Evolutionary conservation across 768 basidiomycete species (phyloP).

Genomic region (Mycena maculata): DNA sequence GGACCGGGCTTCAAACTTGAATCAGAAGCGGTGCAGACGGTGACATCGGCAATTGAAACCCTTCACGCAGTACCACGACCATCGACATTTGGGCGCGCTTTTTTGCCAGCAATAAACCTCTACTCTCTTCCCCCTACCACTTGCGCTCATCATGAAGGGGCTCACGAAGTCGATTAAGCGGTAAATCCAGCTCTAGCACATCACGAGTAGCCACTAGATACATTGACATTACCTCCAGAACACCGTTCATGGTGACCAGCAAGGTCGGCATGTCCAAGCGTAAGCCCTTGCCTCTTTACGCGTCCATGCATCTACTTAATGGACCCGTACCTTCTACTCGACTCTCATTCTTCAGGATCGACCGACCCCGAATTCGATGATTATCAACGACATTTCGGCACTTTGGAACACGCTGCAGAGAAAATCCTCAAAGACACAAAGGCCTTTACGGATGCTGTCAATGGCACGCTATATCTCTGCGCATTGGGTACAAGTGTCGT

Average conservation of each 20-base stretch:
- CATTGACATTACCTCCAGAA: slow-evolving; percentile 59
- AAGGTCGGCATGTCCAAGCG: slow-evolving; percentile 95
- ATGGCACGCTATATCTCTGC: slow-evolving; percentile 57
- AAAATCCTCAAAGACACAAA: slow-evolving; percentile 94
- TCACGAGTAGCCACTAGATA: slow-evolving; percentile 9
- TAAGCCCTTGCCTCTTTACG: slow-evolving; percentile 50
- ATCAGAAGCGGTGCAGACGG: background rate
- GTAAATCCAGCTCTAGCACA: slow-evolving; percentile 50
- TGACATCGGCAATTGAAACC: too few species aligned
- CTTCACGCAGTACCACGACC: too few species aligned
- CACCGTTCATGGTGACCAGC: slow-evolving; percentile 89
- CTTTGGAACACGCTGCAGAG: slow-evolving; percentile 84
- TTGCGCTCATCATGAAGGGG: slow-evolving; percentile 76
- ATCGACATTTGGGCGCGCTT: slow-evolving; percentile 25
- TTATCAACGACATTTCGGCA: slow-evolving; percentile 78
- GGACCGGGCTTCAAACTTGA: slow-evolving; percentile 10
- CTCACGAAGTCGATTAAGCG: slow-evolving; percentile 81
- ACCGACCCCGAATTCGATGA: slow-evolving; percentile 93
- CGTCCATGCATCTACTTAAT: slow-evolving; percentile 6
- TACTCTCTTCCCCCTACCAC: background rate
- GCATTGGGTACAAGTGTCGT: too few species aligned
- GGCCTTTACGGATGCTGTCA: slow-evolving; percentile 86
- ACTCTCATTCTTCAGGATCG: slow-evolving; percentile 70
- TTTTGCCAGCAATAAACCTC: slow-evolving; percentile 4
- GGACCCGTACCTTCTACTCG: background rate